Evolutionary conservation across 768 basidiomycete genomes (phyloP), one percentile per base, ranked within the genome.

Genomic region (Roridomyces roridus): DNA sequence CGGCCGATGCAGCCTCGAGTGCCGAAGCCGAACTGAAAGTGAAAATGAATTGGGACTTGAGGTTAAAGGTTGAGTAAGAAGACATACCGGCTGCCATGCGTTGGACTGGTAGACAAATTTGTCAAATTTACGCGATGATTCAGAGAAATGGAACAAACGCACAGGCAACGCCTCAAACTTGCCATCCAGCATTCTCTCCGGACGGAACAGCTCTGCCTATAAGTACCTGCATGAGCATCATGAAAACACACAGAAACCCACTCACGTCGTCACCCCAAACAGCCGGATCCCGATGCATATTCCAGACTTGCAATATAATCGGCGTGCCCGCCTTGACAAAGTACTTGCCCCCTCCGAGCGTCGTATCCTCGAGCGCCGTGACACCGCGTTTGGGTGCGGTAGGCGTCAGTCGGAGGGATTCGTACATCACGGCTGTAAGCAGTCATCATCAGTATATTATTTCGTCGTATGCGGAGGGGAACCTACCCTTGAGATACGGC

Each of bases 261-360:
- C 74, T 57, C 61, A 78, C 80, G 61, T 83, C 79, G 37, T 78
- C 78, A 6, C 81, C 81, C 77, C 78, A 83, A 0, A 81, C 75
- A 8, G 57, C 59, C 1, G 77, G 73, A 62, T 83, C 80, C 12
- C 71, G 66, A 40, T 79, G 78, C 41, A 73, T 66, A 18, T 60
- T 66, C 34, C 63, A 63, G 2, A 69, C 66, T 21, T 73, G 60
- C 15, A 78, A 55, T 1, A 65, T 41, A 8, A 77, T 64, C 14
- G 61, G 59, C 11, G 61, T 51, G 2, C 69, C 77, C 45, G 72
- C 70, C 40, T 67, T 63, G 42, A 81, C 59, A 26, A 64, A 62
- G 57, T 81, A 81, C 59, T 78, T 75, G 3, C 78, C 77, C 4
- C 65, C 74, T 17, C 70, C 69, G 24, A 80, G 60, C 10, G 67